phyloP scores from a whole-genome alignment of 805 yeast species.

The Wickerhamomyces sydowiorum region DNA sequence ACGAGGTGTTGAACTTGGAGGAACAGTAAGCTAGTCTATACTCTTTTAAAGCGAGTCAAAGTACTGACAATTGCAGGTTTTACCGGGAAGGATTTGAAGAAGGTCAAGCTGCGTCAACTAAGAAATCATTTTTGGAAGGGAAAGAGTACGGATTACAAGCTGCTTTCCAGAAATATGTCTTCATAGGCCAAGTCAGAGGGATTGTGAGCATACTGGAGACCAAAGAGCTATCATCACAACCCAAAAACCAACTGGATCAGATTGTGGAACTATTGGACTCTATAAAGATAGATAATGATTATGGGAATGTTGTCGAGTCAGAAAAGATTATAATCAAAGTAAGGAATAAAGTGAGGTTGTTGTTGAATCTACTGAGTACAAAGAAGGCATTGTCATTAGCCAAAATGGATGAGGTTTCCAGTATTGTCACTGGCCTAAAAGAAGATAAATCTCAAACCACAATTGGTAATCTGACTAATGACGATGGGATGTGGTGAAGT shows the following conservation, averaged over 20 bases:
- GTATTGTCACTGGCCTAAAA: slow-evolving; percentile 13
- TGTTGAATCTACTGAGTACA: slow-evolving; percentile 30
- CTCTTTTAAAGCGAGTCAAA: neutral
- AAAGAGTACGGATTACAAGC: slow-evolving; percentile 79
- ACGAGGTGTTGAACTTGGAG: slow-evolving; percentile 56
- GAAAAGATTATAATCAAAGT: slow-evolving; percentile 50
- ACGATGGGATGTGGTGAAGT: slow-evolving; percentile 25
- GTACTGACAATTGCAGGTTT: slow-evolving; percentile 24
- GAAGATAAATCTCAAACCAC: slow-evolving; percentile 10
- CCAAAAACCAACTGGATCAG: slow-evolving; percentile 19
- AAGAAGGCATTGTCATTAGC: slow-evolving; percentile 11
- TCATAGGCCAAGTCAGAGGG: slow-evolving; percentile 65
- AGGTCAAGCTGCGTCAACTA: slow-evolving; percentile 58
- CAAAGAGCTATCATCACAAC: slow-evolving; percentile 17
- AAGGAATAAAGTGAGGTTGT: slow-evolving; percentile 54
- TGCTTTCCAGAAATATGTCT: slow-evolving; percentile 62
- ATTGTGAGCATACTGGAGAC: slow-evolving; percentile 37
- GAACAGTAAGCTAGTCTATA: slow-evolving; percentile 28
- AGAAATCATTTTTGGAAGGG: slow-evolving; percentile 66
- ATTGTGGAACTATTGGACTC: slow-evolving; percentile 23
- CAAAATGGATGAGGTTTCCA: slow-evolving; percentile 9
- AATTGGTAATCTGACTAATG: slow-evolving; percentile 14
- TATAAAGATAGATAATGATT: slow-evolving; percentile 41
- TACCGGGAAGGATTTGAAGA: slow-evolving; percentile 68
- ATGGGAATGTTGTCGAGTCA: slow-evolving; percentile 47